These are phyloP conservation scores for Stachybotrys echinatus DNA, from an alignment of 2,329 filamentous ascomycete genomes.

Conservation along the genomic window DNA sequence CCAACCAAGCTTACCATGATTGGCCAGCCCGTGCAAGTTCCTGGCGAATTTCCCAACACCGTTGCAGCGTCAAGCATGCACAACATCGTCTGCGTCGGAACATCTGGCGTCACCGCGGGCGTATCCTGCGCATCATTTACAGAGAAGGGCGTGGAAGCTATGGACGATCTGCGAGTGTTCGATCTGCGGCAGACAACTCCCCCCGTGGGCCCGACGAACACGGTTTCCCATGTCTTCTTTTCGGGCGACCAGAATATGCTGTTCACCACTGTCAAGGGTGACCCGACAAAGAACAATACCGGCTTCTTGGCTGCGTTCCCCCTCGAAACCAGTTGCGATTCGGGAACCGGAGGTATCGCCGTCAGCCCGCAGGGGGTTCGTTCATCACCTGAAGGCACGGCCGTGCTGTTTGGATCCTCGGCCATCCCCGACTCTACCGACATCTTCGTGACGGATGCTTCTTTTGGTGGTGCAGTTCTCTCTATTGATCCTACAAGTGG, in stretches of 20 bases:
- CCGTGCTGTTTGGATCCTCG: constrained; percentile 50
- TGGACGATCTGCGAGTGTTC: constrained; percentile 42
- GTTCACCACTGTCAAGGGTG: constrained; percentile 55
- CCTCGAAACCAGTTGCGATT: constrained; percentile 21
- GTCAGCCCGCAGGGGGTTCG: constrained; percentile 20
- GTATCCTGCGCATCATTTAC: constrained; percentile 36
- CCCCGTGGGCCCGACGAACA: constrained; percentile 51
- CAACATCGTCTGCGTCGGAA: constrained; percentile 39
- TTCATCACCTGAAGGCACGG: constrained; percentile 48
- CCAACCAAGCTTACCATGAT: constrained; percentile 38
- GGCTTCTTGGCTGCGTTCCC: constrained; percentile 51
- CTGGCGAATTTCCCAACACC: constrained; percentile 48
- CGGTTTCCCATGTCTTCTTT: constrained; percentile 56
- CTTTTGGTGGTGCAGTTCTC: constrained; percentile 50
- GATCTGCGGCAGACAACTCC: constrained; percentile 52
- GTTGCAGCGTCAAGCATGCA: constrained; percentile 40
- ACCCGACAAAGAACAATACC: constrained; percentile 46
- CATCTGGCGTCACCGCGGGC: constrained; percentile 37
- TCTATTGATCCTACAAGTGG: constrained; percentile 27
- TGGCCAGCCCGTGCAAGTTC: constrained; percentile 34
- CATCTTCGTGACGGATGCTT: constrained; percentile 52
- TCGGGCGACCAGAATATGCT: constrained; percentile 46
- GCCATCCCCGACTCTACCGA: constrained; percentile 35
- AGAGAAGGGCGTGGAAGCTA: constrained; percentile 27
- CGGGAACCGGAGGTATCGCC: neutral